Conservation (phyloP, 495 filamentous ascomycete species). For the Baudoinia panamericana region DNA sequence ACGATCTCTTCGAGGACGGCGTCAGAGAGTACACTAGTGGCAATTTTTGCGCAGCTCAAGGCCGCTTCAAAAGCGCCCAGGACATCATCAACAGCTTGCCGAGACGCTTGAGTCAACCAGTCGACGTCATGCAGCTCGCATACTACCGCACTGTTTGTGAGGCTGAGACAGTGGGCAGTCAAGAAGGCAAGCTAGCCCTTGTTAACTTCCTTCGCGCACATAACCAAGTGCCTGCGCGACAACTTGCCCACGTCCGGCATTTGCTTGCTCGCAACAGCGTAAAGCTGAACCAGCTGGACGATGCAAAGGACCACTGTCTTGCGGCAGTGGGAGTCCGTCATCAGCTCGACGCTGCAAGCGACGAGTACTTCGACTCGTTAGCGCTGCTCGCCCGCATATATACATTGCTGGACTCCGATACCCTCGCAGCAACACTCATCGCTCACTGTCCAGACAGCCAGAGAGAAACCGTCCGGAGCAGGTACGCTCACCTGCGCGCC, state of each 20-base stretch:
- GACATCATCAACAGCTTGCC: neutral
- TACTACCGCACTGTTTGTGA: slow-evolving; percentile 4
- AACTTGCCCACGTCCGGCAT: neutral
- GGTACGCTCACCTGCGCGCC: neutral
- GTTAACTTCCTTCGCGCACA: neutral
- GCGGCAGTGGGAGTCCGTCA: slow-evolving; percentile 36
- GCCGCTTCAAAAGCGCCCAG: neutral
- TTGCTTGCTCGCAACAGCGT: slow-evolving; percentile 26
- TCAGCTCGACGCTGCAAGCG: neutral
- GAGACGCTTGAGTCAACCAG: neutral
- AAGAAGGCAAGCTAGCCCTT: neutral
- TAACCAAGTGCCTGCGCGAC: neutral
- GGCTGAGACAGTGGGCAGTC: neutral
- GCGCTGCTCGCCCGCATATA: neutral
- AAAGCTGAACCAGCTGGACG: slow-evolving; percentile 63
- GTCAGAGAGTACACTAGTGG: neutral
- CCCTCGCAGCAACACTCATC: neutral
- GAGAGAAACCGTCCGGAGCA: neutral
- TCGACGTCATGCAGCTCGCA: neutral
- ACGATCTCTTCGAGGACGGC: neutral
- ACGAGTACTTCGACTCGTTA: slow-evolving; percentile 1
- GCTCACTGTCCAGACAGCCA: neutral
- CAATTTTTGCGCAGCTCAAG: neutral
- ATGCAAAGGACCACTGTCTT: slow-evolving; percentile 66
- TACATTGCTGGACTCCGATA: neutral